Evolutionary conservation across 2,329 filamentous ascomycete species (phyloP).

Genomic region (Pseudocercospora crystallina): DNA sequence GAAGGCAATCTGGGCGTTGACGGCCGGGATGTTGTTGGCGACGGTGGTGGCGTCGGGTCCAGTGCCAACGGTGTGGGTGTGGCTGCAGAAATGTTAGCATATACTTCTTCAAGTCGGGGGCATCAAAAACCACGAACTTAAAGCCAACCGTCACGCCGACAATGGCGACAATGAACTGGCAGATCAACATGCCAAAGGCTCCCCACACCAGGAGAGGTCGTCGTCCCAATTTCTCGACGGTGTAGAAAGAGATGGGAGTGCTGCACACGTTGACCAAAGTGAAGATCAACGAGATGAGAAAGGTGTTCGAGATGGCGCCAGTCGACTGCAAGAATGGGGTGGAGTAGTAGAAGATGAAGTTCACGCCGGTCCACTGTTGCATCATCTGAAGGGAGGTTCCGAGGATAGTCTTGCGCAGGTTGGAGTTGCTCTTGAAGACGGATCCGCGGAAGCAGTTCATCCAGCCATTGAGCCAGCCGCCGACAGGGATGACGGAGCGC

Average conservation of each 20-base stretch:
- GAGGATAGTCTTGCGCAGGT: constrained; percentile 49
- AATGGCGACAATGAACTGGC: constrained; percentile 84
- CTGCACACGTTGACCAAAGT: constrained; percentile 85
- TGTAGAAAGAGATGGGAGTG: constrained; percentile 84
- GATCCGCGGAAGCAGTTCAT: constrained; percentile 61
- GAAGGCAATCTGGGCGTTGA: constrained; percentile 74
- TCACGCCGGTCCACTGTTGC: constrained; percentile 73
- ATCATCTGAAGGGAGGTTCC: constrained; percentile 52
- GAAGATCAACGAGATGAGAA: constrained; percentile 82
- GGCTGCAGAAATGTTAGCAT: background rate
- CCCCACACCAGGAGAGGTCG: constrained; percentile 77
- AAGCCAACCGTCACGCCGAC: constrained; percentile 47
- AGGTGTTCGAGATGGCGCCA: constrained; percentile 72
- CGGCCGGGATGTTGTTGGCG: constrained; percentile 41
- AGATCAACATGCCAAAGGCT: constrained; percentile 77
- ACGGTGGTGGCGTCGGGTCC: constrained; percentile 48
- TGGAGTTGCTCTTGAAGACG: constrained; percentile 51
- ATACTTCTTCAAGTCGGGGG: no score
- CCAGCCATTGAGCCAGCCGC: constrained; percentile 69
- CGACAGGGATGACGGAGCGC: constrained; percentile 63
- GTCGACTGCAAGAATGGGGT: constrained; percentile 80
- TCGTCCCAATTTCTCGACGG: constrained; percentile 78
- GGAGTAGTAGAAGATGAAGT: constrained; percentile 79
- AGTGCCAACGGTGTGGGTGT: constrained; percentile 22
- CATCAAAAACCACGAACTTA: constrained; percentile 26